These are phyloP conservation scores for Helianthus tuberosus DNA, from an alignment of 129 eudicot species.

Conservation along the genomic window DNA sequence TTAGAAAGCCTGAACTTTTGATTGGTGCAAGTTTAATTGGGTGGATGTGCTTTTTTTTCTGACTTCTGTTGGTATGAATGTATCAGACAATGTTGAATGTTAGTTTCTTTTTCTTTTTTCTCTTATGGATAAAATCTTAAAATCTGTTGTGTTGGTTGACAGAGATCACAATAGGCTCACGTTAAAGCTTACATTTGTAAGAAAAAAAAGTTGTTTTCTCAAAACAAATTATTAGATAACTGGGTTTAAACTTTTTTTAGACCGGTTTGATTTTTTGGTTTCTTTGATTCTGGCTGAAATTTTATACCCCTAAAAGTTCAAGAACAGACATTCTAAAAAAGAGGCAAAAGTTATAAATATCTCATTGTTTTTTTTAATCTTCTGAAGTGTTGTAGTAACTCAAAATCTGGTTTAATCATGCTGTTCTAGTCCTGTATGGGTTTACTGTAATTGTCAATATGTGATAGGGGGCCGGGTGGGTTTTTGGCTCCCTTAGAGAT, in stretches of 20 bases:
- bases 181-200: neutral
- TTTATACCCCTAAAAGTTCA: too few species aligned
- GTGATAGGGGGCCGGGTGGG: too few species aligned
- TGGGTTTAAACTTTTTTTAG: neutral
- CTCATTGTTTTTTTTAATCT: too few species aligned
- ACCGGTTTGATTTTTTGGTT: too few species aligned
- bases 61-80: neutral
- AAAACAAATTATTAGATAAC: neutral
- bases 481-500: too few species aligned
- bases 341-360: too few species aligned
- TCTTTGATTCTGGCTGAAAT: too few species aligned
- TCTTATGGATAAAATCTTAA: neutral
- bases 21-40: neutral
- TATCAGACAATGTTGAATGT: constrained; percentile 25
- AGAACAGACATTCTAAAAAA: too few species aligned
- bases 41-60: constrained; percentile 6
- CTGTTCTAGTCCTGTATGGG: too few species aligned
- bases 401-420: too few species aligned
- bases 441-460: too few species aligned
- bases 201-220: neutral
- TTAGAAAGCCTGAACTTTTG: constrained; percentile 9
- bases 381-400: too few species aligned
- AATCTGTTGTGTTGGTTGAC: neutral
- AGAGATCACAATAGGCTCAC: neutral
- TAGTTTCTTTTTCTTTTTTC: neutral